Base-by-base conservation (phyloP, 2,329 filamentous ascomycete genomes). In the Didymellaceae sp. region DNA sequence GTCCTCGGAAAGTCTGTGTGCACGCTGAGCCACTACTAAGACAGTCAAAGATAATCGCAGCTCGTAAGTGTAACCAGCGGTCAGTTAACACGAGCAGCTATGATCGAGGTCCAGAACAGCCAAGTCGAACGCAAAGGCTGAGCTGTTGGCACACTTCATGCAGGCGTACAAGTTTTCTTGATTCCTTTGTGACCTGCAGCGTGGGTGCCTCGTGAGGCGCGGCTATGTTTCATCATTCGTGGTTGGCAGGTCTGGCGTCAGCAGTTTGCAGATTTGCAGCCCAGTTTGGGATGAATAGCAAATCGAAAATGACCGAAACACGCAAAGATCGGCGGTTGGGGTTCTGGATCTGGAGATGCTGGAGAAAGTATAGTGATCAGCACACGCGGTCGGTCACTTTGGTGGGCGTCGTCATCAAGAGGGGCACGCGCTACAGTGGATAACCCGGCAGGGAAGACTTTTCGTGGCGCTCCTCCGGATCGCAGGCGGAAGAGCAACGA, bases 341-440 rank as follows among this genome's bases (percentile, higher is more conserved):
- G 45, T 38, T 43, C 50, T 53, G 50, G 34, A 47, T 53, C 50
- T 53, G 50, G 50, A 53, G 50, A 53, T 40, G 33, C 50, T 47
- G 50, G 38, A 48, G 43, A 47, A 44, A 22, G 16, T 22, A 38
- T 21, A 24, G 16, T 22, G 50, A 43, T 47, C 33, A 14, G 39
- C 50, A 39, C 39, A 48, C 48, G 37, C 45, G 45, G 42, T 18
- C 37, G 41, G 31, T 17, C 48, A 18, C 25, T 37, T 21, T 32
- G 17, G 21, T 31, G 33, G 21, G 38, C 50, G 44, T 53, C 50
- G 50, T 53, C 50, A 53, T 53, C 43, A 47, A 43, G 38, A 44
- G 48, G 47, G 41, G 48, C 48, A 26, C 30, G 31, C 39, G 32
- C 38, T 30, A 32, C 24, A 18, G 42, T 52, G 42, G 50, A n/a